Evolutionary conservation across 345 rosid species (phyloP).

Genomic region (Theobroma cacao): DNA sequence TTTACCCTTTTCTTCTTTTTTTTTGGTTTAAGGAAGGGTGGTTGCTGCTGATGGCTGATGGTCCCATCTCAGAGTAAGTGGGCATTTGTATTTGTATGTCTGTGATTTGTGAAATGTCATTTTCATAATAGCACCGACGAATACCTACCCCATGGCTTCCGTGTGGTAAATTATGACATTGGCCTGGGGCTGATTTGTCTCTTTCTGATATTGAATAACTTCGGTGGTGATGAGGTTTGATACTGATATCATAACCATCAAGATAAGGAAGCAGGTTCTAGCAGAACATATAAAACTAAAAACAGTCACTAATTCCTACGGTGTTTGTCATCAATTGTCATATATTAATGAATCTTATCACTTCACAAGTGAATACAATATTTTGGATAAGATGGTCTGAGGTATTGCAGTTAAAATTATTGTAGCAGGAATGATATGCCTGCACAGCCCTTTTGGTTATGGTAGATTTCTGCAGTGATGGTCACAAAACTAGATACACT

Average conservation of each 20-base stretch:
- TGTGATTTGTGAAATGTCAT: constrained; percentile 15
- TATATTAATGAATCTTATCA: not conserved
- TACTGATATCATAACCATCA: not conserved
- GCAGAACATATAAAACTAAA: not conserved
- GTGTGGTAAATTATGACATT: not conserved
- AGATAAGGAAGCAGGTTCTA: not conserved
- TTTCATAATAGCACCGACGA: constrained; percentile 7
- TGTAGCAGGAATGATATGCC: too few species aligned
- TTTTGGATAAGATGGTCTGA: too few species aligned
- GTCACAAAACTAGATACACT: too few species aligned
- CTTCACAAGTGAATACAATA: too few species aligned
- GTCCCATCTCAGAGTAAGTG: not conserved
- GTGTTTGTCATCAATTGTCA: not conserved
- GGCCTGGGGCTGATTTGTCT: not conserved
- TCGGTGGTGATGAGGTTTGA: too few species aligned
- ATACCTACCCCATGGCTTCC: not conserved
- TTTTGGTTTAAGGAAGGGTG: not conserved
- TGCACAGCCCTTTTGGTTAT: too few species aligned
- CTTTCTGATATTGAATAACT: too few species aligned
- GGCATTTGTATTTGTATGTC: constrained; percentile 13
- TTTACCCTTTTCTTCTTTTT: not conserved
- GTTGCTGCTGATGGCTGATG: not conserved
- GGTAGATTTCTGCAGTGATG: too few species aligned
- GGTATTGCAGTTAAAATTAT: too few species aligned
- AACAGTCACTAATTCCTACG: not conserved